These are phyloP conservation scores for Vitis hybrid DNA, from an alignment of 177 flowering plant genomes.

Conservation along the genomic window DNA sequence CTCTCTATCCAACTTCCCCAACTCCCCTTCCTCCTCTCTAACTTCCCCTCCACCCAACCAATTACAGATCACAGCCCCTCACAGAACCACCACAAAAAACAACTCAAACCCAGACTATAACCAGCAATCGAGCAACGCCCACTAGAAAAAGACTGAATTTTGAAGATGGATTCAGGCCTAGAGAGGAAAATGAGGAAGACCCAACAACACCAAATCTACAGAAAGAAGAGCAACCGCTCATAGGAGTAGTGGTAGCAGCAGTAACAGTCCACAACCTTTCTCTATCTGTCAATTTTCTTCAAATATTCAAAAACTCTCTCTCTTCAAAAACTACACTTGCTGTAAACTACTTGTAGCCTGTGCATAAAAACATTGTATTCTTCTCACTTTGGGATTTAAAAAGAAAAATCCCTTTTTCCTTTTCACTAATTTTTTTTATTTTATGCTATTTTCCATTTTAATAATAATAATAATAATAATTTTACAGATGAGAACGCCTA, in stretches of 20 bases:
- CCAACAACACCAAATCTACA: constrained; percentile 37
- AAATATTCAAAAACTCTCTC: not conserved
- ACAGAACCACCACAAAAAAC: constrained; percentile 17
- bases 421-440: too few relatives aligned
- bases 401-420: too few relatives aligned
- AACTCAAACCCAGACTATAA: not conserved
- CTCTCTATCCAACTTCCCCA: constrained; percentile 39
- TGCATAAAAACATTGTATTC: too few relatives aligned
- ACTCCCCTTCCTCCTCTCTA: constrained; percentile 17
- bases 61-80: constrained; percentile 10
- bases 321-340: not conserved
- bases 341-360: too few relatives aligned
- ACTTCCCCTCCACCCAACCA: constrained; percentile 5
- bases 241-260: constrained; percentile 12
- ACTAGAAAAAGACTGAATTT: constrained; percentile 16
- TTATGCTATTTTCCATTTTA: too few relatives aligned
- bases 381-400: too few relatives aligned
- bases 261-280: constrained; percentile 22
- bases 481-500: too few relatives aligned
- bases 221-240: constrained; percentile 29
- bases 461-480: too few relatives aligned
- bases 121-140: constrained; percentile 8
- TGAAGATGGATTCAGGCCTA: constrained; percentile 8
- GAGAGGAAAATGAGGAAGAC: constrained; percentile 22
- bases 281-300: not conserved